Conservation (phyloP, 345 rosid species). For the Raphanus raphanistrum region DNA sequence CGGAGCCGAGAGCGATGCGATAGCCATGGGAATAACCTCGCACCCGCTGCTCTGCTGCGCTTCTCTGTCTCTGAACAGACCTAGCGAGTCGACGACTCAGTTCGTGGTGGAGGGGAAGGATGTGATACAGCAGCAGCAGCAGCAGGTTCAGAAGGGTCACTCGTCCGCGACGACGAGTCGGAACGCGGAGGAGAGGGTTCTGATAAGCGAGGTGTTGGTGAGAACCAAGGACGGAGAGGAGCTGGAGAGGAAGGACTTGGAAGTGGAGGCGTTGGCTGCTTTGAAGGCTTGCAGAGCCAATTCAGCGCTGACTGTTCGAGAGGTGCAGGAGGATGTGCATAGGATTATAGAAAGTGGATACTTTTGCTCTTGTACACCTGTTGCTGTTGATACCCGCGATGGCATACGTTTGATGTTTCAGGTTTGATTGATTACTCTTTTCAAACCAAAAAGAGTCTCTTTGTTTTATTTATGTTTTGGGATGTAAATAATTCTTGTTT, state of each 20-base stretch:
- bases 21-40: conserved; percentile 11
- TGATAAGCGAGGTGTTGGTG: conserved; percentile 87
- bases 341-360: conserved; percentile 86
- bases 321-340: conserved; percentile 94
- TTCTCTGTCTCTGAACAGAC: conserved; percentile 45
- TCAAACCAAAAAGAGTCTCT: not conserved
- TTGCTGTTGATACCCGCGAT: conserved; percentile 88
- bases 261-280: conserved; percentile 77
- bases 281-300: conserved; percentile 81
- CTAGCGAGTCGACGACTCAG: conserved; percentile 43
- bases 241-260: conserved; percentile 89
- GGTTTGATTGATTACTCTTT: conserved; percentile 44
- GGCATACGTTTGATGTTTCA: conserved; percentile 89
- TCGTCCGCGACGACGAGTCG: conserved; percentile 36
- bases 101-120: conserved; percentile 38
- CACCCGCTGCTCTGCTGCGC: conserved; percentile 60
- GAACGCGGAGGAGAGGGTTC: conserved; percentile 77
- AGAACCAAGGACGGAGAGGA: conserved; percentile 94
- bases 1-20: not conserved
- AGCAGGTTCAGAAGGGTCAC: conserved; percentile 43
- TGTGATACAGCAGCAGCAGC: conserved; percentile 40
- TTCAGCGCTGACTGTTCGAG: conserved; percentile 79
- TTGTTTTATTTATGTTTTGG: conserved; percentile 5
- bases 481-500: conserved; percentile 31
- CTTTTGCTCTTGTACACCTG: conserved; percentile 85